A percentile compares a stretch with the other conserved stretches of the same genome.
These are phyloP conservation scores for Lenzites betulinus DNA, from an alignment of 768 basidiomycete genomes.

Conservation along the genomic window DNA sequence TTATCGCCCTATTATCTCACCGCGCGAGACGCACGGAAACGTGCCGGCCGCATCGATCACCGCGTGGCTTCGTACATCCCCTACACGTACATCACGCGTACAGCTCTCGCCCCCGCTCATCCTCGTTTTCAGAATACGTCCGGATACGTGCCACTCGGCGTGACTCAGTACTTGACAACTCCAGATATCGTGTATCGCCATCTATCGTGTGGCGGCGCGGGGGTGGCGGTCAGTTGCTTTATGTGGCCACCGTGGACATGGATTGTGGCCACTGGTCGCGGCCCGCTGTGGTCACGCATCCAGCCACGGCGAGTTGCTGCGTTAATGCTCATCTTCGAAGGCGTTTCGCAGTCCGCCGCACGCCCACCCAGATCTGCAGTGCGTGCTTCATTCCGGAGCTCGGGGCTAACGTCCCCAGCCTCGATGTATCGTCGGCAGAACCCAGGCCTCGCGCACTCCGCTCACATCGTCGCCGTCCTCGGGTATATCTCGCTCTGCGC, in stretches of 20 bases:
- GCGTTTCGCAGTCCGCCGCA: background rate
- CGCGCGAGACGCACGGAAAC: background rate
- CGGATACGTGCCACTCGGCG: background rate
- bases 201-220: too few species aligned
- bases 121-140: background rate
- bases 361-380: background rate
- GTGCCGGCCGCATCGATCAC: constrained; percentile 8
- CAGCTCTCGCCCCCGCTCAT: background rate
- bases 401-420: background rate
- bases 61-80: background rate
- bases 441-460: background rate
- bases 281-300: too few species aligned
- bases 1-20: background rate
- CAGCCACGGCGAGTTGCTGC: too few species aligned
- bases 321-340: background rate
- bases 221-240: too few species aligned
- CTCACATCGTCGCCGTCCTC: background rate
- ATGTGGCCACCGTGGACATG: too few species aligned
- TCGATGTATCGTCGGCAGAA: background rate
- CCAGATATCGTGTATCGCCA: background rate
- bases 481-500: background rate
- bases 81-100: constrained; percentile 5
- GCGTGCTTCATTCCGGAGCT: background rate
- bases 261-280: too few species aligned
- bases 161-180: background rate